These are phyloP conservation scores for Postia placenta DNA, from an alignment of 768 basidiomycete genomes.

Conservation along the genomic window DNA sequence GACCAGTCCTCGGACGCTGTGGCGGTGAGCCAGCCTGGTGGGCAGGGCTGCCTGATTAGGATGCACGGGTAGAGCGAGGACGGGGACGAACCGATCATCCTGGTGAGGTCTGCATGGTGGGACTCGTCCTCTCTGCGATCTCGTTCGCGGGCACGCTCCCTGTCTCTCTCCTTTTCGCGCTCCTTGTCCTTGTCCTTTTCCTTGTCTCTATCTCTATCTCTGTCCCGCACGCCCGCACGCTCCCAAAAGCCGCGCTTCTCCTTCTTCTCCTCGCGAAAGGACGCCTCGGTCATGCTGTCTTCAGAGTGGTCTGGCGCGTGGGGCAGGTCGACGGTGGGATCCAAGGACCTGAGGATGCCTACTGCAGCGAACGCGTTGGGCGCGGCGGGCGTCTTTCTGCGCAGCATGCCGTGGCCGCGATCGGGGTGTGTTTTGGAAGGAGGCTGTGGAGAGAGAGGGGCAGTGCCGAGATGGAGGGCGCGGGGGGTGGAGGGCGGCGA, in stretches of 20 bases:
- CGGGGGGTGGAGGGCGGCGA: constrained; percentile 11
- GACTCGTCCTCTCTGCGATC: constrained; percentile 37
- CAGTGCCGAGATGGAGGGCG: constrained; percentile 5
- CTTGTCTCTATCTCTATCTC: constrained; percentile 25
- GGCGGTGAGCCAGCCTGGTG: constrained; percentile 65
- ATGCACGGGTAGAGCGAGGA: background rate
- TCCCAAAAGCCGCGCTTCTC: constrained; percentile 48
- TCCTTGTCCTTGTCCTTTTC: constrained; percentile 32
- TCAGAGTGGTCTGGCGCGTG: constrained; percentile 23
- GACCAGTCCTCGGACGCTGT: constrained; percentile 80
- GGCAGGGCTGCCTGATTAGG: background rate
- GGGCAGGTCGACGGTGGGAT: constrained; percentile 34
- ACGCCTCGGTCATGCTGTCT: constrained; percentile 23
- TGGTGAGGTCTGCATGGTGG: constrained; percentile 51
- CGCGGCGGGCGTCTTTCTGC: constrained; percentile 21
- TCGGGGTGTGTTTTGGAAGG: constrained; percentile 15
- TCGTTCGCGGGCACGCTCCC: constrained; percentile 29
- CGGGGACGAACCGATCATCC: constrained; percentile 61
- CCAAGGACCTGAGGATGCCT: constrained; percentile 56
- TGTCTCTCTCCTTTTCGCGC: constrained; percentile 27
- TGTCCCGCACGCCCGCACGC: constrained; percentile 17
- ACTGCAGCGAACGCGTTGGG: constrained; percentile 34
- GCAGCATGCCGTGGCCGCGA: constrained; percentile 15
- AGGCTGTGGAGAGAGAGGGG: background rate
- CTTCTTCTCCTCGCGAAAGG: constrained; percentile 28